Percentiles rank a stretch among this genome's conserved stretches.
Conservation (phyloP, 2,329 filamentous ascomycete genomes). For the Penicillium brasilianum region DNA sequence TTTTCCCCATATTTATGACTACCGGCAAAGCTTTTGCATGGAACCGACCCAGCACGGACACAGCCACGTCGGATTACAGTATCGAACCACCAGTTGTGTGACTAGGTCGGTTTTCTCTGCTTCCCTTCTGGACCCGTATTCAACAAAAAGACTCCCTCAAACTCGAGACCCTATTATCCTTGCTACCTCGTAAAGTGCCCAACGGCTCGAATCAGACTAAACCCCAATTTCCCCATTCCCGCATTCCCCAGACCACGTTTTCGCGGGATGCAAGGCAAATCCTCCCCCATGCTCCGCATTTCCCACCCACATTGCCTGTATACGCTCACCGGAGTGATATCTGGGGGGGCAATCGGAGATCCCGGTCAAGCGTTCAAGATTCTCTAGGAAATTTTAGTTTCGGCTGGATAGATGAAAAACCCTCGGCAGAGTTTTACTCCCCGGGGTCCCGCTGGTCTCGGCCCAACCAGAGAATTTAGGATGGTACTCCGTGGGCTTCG, state of each 20-base stretch:
- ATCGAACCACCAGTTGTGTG: not conserved
- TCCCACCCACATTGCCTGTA: not conserved
- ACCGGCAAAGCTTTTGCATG: not conserved
- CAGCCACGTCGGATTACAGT: not conserved
- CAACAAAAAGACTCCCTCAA: not conserved
- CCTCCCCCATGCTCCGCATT: not conserved
- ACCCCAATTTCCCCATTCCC: not conserved
- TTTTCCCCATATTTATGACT: not conserved
- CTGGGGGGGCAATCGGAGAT: not conserved
- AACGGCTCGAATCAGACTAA: not conserved
- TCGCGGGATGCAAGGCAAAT: not conserved
- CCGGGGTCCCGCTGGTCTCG: not conserved
- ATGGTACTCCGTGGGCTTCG: too few relatives aligned
- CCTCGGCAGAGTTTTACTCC: not conserved
- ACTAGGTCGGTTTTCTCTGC: not conserved
- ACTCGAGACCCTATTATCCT: not conserved
- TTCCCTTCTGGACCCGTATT: not conserved
- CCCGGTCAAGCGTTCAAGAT: too few relatives aligned
- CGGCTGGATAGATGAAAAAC: not conserved
- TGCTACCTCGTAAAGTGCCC: not conserved
- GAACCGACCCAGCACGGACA: not conserved
- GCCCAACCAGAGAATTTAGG: not conserved
- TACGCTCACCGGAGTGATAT: not conserved
- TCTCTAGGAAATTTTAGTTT: too few relatives aligned
- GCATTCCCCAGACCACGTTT: not conserved